Conservation (phyloP, 345 rosid species). For the Psidium guajava region DNA sequence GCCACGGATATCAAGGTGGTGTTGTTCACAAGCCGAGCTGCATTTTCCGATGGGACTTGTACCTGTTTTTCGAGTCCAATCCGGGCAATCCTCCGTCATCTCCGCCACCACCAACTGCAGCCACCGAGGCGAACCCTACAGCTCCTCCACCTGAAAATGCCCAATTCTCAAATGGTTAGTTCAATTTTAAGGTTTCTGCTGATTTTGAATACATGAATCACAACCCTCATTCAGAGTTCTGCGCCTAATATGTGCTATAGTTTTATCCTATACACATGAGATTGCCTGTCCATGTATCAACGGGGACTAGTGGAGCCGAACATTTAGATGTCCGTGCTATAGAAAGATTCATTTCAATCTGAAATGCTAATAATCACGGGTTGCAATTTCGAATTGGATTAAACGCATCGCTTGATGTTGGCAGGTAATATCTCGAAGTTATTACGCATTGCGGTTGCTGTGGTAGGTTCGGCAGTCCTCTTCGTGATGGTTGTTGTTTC, state of each 20-base stretch:
- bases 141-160: not conserved
- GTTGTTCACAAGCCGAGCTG: not conserved
- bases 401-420: not conserved
- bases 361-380: not conserved
- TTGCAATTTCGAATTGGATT: not conserved
- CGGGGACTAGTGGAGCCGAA: not conserved
- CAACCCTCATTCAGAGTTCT: not conserved
- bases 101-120: not conserved
- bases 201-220: not conserved
- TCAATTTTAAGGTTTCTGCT: not conserved
- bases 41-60: not conserved
- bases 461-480: not conserved
- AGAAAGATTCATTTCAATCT: not conserved
- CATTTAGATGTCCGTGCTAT: not conserved
- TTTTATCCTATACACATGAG: not conserved
- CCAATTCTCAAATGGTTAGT: not conserved
- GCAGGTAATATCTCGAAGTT: not conserved
- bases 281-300: not conserved
- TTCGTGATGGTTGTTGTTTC: not conserved
- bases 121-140: not conserved
- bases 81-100: not conserved
- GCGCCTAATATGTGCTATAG: fast-evolving
- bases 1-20: not conserved
- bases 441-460: not conserved
- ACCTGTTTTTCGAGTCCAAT: not conserved